These are phyloP conservation scores for Simmondsia chinensis DNA, from an alignment of 148 eudicot species.

Conservation along the genomic window DNA sequence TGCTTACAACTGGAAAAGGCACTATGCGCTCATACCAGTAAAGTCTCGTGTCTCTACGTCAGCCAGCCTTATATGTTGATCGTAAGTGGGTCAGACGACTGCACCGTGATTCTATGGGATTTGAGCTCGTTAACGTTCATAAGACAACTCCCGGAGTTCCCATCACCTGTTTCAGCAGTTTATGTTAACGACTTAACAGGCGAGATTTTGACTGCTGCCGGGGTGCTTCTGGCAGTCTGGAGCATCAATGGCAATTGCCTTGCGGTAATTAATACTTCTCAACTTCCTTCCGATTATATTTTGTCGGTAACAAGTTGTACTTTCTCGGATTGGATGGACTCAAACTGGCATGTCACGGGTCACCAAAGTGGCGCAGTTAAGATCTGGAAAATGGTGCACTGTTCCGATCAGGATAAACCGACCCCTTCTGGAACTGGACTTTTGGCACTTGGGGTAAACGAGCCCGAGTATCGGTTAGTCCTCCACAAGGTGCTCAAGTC, in stretches of 20 bases:
- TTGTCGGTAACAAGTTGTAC: conserved; percentile 65
- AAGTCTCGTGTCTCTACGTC: conserved; percentile 69
- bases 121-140: conserved; percentile 73
- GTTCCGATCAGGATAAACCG: conserved; percentile 34
- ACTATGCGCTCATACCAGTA: conserved; percentile 65
- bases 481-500: conserved; percentile 78
- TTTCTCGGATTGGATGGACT: conserved; percentile 82
- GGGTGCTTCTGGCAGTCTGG: conserved; percentile 82
- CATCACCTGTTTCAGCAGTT: conserved; percentile 80
- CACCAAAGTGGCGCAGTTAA: conserved; percentile 93
- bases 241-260: conserved; percentile 90
- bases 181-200: conserved; percentile 79
- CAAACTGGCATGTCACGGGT: conserved; percentile 86
- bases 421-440: conserved; percentile 27
- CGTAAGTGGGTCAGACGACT: conserved; percentile 89
- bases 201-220: conserved; percentile 83
- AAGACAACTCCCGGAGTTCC: conserved; percentile 89
- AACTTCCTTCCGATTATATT: conserved; percentile 82
- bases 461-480: conserved; percentile 63
- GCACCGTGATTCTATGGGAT: conserved; percentile 86
- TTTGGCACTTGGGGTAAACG: conserved; percentile 32
- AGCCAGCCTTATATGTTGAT: conserved; percentile 95
- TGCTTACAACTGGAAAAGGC: conserved; percentile 62
- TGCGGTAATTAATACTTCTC: conserved; percentile 80
- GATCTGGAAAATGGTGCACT: conserved; percentile 86